Conservation (phyloP, 192 early-diverging fungal species). For the Linnemannia exigua region DNA sequence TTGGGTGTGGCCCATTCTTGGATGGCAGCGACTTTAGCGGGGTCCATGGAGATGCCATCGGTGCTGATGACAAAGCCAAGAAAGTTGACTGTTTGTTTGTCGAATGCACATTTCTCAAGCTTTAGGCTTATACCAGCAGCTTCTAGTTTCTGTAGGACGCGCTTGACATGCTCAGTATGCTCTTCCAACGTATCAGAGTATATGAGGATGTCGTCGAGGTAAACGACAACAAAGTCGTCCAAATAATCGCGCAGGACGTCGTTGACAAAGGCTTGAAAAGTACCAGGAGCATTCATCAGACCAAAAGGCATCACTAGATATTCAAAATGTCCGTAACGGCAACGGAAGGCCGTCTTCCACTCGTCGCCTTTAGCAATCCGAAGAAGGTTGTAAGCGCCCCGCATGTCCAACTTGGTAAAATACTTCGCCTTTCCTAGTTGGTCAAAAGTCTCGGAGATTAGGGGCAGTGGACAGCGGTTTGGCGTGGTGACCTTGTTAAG, state of each 20-base stretch:
- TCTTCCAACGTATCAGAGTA: conserved; percentile 57
- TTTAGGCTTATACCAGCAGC: conserved; percentile 24
- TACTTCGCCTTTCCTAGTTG: conserved; percentile 28
- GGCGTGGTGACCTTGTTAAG: conserved; percentile 65
- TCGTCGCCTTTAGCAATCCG: conserved; percentile 49
- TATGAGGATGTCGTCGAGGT: conserved; percentile 66
- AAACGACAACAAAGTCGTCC: conserved; percentile 34
- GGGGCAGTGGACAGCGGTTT: conserved; percentile 65
- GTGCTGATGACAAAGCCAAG: conserved; percentile 26
- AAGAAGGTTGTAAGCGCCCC: conserved; percentile 60
- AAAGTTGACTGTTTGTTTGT: conserved; percentile 24
- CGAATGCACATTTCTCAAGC: conserved; percentile 41
- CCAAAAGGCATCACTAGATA: conserved; percentile 58
- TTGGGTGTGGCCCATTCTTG: conserved; percentile 21
- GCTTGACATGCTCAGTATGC: conserved; percentile 30
- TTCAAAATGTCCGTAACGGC: conserved; percentile 46
- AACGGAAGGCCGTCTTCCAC: conserved; percentile 57
- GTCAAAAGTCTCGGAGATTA: conserved; percentile 65
- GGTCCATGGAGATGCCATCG: conserved; percentile 25
- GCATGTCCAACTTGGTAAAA: conserved; percentile 64
- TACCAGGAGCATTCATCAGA: conserved; percentile 50
- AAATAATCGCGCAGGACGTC: conserved; percentile 33
- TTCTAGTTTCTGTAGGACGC: conserved; percentile 34
- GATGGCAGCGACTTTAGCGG: conserved; percentile 31
- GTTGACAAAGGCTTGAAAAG: conserved; percentile 62